Base-by-base conservation (phyloP, 1,139 yeast genomes). In the Taphrina flavorubra region DNA sequence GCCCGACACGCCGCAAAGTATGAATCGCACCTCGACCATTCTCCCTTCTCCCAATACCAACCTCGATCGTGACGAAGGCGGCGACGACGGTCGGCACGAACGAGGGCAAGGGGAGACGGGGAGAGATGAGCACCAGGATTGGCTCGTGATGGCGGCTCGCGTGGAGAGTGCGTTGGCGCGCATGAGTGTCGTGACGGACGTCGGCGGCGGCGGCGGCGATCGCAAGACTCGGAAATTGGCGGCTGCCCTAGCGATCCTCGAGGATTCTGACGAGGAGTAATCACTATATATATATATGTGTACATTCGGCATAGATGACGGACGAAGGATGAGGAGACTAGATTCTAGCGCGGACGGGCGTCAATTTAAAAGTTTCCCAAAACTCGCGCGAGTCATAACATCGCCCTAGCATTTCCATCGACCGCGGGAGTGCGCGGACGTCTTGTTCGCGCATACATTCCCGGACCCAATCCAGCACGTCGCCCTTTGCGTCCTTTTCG, bases 371-470 rank as follows among this genome's bases (percentile, higher is more conserved):
- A 5, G 60, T 53, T 18, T 44, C 55, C 67, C 67, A 63, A 46
- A 63, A 63, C 25, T 63, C 67, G 7, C 59, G 49, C 5, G 67
- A 56, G 46, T 63, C 67, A 36, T 63, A 63, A 34, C 67, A 63
- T 31, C 67, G 67, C 16, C 67, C 67, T 2, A 63, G 20, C 20
- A 37, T 16, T 31, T 63, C 61, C 67, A 63, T 63, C 10, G 60
- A 51, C 1, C 67, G 56, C 37, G 67, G 67, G 39, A 63, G 42
- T 10, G 61, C 67, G 37, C 55, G 18, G 51, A 55, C 61, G 44
- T 49, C 56, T 31, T 47, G 51, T 18, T 63, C 67, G 14, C n/a
- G 37, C 67, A 63, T 63, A 31, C 59, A 20, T n/a, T 53, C 67
- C 44, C 55, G 13, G 20, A 63, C 61, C 67, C 67, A 63, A 13